phyloP scores from a whole-genome alignment of 2,329 filamentous ascomycete genomes.

The Seiridium unicorne region DNA sequence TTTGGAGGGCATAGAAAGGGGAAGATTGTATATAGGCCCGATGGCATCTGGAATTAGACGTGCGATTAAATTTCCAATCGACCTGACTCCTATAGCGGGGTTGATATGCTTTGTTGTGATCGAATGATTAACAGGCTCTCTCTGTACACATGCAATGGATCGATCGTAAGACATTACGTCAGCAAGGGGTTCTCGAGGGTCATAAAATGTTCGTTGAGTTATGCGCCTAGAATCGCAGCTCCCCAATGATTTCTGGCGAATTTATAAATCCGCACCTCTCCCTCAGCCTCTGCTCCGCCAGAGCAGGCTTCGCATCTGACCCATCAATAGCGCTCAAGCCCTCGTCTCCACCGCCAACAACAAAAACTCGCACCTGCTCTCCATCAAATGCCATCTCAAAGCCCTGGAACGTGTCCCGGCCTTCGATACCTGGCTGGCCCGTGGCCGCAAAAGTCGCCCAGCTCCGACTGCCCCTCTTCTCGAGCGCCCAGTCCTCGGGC shows the following conservation, averaged over 20 bases:
- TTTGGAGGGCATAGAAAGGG: not conserved
- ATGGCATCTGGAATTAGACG: not conserved
- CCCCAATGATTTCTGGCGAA: conserved; percentile 38
- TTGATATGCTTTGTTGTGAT: no score
- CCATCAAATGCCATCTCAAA: conserved; percentile 36
- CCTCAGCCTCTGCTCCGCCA: conserved; percentile 39
- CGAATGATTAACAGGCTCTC: no score
- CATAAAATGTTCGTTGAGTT: no score
- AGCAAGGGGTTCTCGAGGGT: no score
- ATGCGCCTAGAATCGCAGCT: conserved; percentile 34
- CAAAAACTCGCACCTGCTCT: conserved; percentile 32
- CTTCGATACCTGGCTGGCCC: conserved; percentile 31
- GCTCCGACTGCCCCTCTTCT: conserved; percentile 36
- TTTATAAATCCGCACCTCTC: conserved; percentile 48
- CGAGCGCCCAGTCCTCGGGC: conserved; percentile 37
- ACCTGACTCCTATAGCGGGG: no score
- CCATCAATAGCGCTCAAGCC: conserved; percentile 40
- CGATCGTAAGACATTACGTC: no score
- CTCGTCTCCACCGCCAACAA: conserved; percentile 42
- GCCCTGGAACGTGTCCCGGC: conserved; percentile 36
- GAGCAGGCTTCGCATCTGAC: conserved; percentile 26
- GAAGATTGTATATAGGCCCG: not conserved
- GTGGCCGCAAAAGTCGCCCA: conserved; percentile 45
- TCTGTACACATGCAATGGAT: no score
- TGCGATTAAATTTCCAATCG: no score